Conservation (phyloP, 2,329 filamentous ascomycete species). For the Phialophora tarda region DNA sequence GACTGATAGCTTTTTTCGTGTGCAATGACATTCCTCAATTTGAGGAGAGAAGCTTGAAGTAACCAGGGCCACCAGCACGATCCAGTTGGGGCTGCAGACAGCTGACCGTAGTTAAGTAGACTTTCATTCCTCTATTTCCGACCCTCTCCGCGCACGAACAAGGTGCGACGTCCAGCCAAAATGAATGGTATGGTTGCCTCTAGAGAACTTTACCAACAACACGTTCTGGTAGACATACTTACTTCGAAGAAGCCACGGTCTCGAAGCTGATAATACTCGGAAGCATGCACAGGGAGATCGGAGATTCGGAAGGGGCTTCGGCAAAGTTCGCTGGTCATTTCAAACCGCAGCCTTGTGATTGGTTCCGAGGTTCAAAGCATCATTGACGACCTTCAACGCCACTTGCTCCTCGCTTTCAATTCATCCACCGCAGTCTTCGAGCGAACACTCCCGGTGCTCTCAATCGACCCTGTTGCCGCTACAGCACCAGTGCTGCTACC, state of each 20-base stretch:
- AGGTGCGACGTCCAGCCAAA: not conserved
- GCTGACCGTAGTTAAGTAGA: conserved; percentile 1
- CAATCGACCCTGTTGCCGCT: not conserved
- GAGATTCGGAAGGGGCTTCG: conserved; percentile 25
- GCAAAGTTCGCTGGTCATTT: conserved; percentile 32
- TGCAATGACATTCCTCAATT: not conserved
- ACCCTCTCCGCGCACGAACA: too few relatives aligned
- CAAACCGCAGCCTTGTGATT: conserved; percentile 28
- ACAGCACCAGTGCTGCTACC: conserved; percentile 9
- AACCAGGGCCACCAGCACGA: not conserved
- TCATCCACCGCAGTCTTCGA: conserved; percentile 15
- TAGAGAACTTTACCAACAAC: not conserved
- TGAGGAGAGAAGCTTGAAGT: not conserved
- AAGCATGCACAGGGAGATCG: not conserved
- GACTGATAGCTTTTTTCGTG: not conserved
- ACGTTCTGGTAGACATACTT: not conserved
- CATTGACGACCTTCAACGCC: conserved; percentile 21
- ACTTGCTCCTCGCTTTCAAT: conserved; percentile 20
- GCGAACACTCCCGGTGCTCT: conserved; percentile 21
- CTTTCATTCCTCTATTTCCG: conserved; percentile 5
- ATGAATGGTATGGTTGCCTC: not conserved
- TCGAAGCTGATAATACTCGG: not conserved
- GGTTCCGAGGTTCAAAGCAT: conserved; percentile 28
- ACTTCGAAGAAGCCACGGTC: not conserved
- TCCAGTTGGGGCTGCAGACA: not conserved